A percentile compares a stretch with the other conserved stretches of the same genome.
Evolutionary conservation across 441 rosid species (phyloP).

Genomic region (Croton setiger): DNA sequence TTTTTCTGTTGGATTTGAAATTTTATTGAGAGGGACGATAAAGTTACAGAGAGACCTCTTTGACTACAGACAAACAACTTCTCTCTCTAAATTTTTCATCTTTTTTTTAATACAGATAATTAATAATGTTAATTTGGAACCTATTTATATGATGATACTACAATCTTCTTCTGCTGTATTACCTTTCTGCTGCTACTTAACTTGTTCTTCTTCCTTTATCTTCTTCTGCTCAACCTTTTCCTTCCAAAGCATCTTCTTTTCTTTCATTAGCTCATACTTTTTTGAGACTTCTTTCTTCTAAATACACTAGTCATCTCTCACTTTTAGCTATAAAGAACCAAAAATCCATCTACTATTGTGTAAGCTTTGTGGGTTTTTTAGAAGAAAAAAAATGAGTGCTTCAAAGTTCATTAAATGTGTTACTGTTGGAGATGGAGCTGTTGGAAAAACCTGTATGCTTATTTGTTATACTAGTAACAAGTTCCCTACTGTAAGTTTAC

Average conservation of each 20-base stretch:
- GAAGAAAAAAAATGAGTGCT: conserved; percentile 56
- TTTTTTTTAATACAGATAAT: too few species aligned
- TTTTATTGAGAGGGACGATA: conserved; percentile 46
- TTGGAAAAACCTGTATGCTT: conserved; percentile 98
- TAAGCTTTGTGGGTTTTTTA: conserved; percentile 13
- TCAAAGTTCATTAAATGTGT: conserved; percentile 97
- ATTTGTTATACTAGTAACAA: conserved; percentile 96
- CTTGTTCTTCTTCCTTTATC: conserved; percentile 8
- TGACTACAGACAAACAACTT: conserved; percentile 35
- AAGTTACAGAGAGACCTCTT: conserved; percentile 34
- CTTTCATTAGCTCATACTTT: conserved; percentile 20
- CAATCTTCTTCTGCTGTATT: too few species aligned
- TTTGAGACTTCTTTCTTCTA: neutral
- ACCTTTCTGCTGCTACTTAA: too few species aligned
- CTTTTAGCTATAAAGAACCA: neutral
- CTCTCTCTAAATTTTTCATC: too few species aligned
- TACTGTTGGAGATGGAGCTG: conserved; percentile 99
- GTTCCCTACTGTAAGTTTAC: conserved; percentile 76
- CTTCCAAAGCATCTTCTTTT: conserved; percentile 19
- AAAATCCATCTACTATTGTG: neutral
- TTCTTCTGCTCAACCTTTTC: conserved; percentile 19
- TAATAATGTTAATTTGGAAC: too few species aligned
- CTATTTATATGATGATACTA: too few species aligned
- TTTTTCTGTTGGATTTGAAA: conserved; percentile 37
- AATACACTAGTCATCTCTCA: neutral